These are phyloP conservation scores for Bisporella sp. DNA, from an alignment of 2,329 filamentous ascomycete genomes.

Conservation along the genomic window DNA sequence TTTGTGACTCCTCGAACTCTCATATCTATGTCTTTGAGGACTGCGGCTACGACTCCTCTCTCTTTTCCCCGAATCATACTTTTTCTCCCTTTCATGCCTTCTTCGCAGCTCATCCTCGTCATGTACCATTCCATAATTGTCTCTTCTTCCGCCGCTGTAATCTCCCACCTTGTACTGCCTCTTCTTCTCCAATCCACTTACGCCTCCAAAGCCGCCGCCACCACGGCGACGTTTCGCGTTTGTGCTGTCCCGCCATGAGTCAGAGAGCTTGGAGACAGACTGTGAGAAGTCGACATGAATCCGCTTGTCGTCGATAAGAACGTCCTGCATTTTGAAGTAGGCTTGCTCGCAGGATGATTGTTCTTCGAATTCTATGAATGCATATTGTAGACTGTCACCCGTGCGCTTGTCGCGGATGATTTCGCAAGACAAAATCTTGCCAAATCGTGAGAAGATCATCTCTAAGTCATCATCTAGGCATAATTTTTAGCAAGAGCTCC, in stretches of 20 bases:
- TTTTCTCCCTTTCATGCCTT: constrained; percentile 36
- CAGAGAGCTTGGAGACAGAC: constrained; percentile 80
- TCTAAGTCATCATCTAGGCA: constrained; percentile 75
- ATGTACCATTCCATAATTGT: constrained; percentile 74
- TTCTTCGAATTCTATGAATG: constrained; percentile 94
- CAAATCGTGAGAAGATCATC: constrained; percentile 94
- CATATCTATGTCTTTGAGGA: constrained; percentile 15
- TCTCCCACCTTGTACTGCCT: constrained; percentile 68
- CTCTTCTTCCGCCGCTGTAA: constrained; percentile 30
- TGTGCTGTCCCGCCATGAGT: constrained; percentile 80
- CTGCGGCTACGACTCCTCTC: constrained; percentile 28
- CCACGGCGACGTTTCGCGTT: constrained; percentile 66
- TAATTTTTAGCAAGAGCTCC: constrained; percentile 3
- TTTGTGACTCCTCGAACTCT: constrained; percentile 14
- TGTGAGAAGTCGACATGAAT: constrained; percentile 99
- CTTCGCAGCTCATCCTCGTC: constrained; percentile 62
- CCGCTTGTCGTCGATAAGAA: constrained; percentile 91
- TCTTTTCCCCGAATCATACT: constrained; percentile 17
- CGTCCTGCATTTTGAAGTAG: constrained; percentile 98
- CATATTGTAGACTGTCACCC: constrained; percentile 91
- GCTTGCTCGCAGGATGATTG: constrained; percentile 90
- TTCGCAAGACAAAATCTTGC: constrained; percentile 90
- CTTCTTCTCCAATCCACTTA: constrained; percentile 80
- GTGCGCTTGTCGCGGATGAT: constrained; percentile 92
- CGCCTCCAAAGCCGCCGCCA: constrained; percentile 82